Percentiles rank a stretch among this genome's conserved stretches.
Evolutionary conservation across 1,284 basidiomycete genomes (phyloP).

Genomic region (Cryptococcus sp.): DNA sequence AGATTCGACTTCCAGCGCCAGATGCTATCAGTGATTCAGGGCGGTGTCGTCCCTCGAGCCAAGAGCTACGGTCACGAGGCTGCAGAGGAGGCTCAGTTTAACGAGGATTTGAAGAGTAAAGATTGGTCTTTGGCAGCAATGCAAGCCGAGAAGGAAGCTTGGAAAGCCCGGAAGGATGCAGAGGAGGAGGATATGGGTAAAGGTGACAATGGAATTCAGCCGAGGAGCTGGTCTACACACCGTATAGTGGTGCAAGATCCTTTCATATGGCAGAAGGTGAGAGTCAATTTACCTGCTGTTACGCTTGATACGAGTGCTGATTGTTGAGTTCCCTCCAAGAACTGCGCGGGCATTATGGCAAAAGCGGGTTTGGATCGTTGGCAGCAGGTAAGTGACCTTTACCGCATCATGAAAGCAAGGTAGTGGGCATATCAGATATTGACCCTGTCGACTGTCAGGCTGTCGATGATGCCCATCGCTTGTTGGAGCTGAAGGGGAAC

Average conservation of each 20-base stretch:
- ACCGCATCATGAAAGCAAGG: not conserved
- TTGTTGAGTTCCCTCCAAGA: slow-evolving; percentile 6
- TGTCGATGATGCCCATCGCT: slow-evolving; percentile 9
- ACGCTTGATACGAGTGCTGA: not conserved
- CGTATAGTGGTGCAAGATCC: slow-evolving; percentile 51
- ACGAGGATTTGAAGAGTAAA: not conserved
- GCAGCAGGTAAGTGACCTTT: slow-evolving; percentile 10
- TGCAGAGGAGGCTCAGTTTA: slow-evolving; percentile 8
- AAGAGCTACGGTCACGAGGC: slow-evolving; percentile 11
- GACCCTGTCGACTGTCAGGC: slow-evolving; percentile 2
- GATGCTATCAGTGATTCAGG: slow-evolving; percentile 42
- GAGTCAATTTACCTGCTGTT: slow-evolving; percentile 1
- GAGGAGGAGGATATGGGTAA: slow-evolving; percentile 32
- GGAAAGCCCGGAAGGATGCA: slow-evolving; percentile 11
- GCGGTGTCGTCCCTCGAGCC: slow-evolving; percentile 29
- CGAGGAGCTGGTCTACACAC: slow-evolving; percentile 38
- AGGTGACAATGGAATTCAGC: slow-evolving; percentile 37
- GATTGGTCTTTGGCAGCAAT: slow-evolving; percentile 5
- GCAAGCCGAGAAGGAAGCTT: slow-evolving; percentile 6
- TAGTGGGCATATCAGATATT: not conserved
- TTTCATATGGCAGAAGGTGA: slow-evolving; percentile 52
- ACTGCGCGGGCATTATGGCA: slow-evolving; percentile 18
- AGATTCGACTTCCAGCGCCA: slow-evolving; percentile 27
- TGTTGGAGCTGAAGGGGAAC: slow-evolving; percentile 2
- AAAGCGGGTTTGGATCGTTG: slow-evolving; percentile 16